These are phyloP conservation scores for Austroboletus olivaceoglutinosus DNA, from an alignment of 1,284 basidiomycete species.

Conservation along the genomic window DNA sequence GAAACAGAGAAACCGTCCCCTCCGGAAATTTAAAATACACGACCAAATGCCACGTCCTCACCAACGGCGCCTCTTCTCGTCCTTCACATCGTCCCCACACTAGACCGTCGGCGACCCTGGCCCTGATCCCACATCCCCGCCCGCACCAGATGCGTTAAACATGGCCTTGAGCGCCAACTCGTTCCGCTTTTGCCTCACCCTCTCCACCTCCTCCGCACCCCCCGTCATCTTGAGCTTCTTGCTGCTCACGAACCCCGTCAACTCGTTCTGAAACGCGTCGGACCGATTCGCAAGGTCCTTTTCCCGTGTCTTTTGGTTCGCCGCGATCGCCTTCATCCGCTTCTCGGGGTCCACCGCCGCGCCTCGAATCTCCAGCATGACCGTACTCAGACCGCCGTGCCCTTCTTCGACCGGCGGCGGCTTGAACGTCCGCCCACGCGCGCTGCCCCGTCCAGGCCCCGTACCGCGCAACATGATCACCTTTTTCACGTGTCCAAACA, in stretches of 20 bases:
- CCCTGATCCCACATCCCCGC: constrained; percentile 2
- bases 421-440: constrained; percentile 49
- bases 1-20: constrained; percentile 7
- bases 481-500: constrained; percentile 85
- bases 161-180: constrained; percentile 86
- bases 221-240: constrained; percentile 93
- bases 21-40: not conserved
- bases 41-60: not conserved
- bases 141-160: constrained; percentile 51
- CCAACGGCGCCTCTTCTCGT: too few species aligned
- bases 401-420: constrained; percentile 63
- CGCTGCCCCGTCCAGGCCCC: constrained; percentile 35
- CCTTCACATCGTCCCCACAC: too few species aligned
- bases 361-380: constrained; percentile 85
- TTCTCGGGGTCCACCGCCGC: constrained; percentile 79
- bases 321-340: constrained; percentile 87
- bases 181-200: constrained; percentile 78
- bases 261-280: constrained; percentile 81
- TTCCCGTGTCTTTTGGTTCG: constrained; percentile 76
- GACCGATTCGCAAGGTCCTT: constrained; percentile 66
- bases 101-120: constrained; percentile 13
- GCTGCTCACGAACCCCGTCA: constrained; percentile 77
- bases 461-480: constrained; percentile 75
- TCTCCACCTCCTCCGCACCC: constrained; percentile 87
- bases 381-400: constrained; percentile 61